A percentile compares a stretch with the other conserved stretches of the same genome.
Conservation (phyloP, 805 yeast genomes). For the Ogataea nitratoaversa region DNA sequence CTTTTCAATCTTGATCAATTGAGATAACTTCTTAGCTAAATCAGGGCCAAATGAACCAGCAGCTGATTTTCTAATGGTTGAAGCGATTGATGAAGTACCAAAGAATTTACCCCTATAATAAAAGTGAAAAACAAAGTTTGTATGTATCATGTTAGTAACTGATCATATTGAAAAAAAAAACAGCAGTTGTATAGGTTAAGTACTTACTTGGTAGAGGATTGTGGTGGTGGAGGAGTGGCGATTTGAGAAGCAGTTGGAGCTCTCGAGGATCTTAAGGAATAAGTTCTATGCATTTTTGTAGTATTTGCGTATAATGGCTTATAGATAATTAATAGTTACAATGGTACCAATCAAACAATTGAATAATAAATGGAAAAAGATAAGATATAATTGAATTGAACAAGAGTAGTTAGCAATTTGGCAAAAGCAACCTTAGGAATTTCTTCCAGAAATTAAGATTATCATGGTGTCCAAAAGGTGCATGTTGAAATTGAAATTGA, state of each 20-base stretch:
- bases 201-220: conserved; percentile 55
- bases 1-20: conserved; percentile 93
- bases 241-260: conserved; percentile 82
- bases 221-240: conserved; percentile 78
- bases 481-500: too few species aligned
- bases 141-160: neutral
- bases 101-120: conserved; percentile 54
- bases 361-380: neutral
- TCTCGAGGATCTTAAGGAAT: conserved; percentile 71
- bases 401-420: neutral
- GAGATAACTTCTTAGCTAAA: conserved; percentile 85
- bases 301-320: neutral
- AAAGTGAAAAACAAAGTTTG: conserved; percentile 3
- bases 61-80: conserved; percentile 70
- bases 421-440: neutral
- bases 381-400: neutral
- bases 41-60: conserved; percentile 96
- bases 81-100: conserved; percentile 68
- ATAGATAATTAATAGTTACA: too few species aligned
- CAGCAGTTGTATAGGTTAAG: too few species aligned
- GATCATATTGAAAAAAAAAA: too few species aligned
- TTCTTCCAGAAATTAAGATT: too few species aligned
- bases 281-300: conserved; percentile 71
- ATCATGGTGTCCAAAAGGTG: too few species aligned
- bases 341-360: neutral